Percentiles rank a stretch among this genome's conserved stretches.
These are phyloP conservation scores for Gynostemma pentaphyllum DNA, from an alignment of 306 rosid genomes.

Conservation along the genomic window DNA sequence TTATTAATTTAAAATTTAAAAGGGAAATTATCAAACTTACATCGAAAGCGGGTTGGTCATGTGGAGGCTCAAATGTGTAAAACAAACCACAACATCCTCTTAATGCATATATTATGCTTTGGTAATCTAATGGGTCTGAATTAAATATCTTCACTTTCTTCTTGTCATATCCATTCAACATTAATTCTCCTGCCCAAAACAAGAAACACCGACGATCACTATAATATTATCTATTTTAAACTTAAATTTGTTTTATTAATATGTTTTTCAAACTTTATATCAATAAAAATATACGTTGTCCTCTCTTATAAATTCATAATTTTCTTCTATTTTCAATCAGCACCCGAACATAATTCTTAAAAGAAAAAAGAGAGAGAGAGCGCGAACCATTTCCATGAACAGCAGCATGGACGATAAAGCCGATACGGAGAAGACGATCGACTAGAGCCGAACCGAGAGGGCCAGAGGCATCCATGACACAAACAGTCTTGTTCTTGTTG, in stretches of 20 bases:
- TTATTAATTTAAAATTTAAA: no score
- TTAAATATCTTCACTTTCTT: slow-evolving; percentile 50
- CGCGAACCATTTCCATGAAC: neutral
- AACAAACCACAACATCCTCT: slow-evolving; percentile 77
- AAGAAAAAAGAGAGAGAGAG: no score
- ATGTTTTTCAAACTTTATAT: no score
- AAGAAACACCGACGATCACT: no score
- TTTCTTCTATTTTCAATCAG: no score
- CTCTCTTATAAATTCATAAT: no score
- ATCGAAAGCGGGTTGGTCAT: slow-evolving; percentile 49
- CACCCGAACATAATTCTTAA: no score
- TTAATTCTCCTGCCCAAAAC: slow-evolving; percentile 31
- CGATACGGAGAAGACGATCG: neutral
- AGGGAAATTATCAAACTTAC: neutral
- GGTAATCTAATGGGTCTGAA: slow-evolving; percentile 79
- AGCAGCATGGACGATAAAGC: neutral
- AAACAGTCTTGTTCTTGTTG: neutral
- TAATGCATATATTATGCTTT: slow-evolving; percentile 58
- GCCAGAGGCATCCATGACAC: neutral
- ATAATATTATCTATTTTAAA: no score
- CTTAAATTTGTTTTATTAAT: no score
- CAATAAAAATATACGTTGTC: no score
- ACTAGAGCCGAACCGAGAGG: neutral
- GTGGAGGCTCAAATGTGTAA: slow-evolving; percentile 67
- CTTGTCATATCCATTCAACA: slow-evolving; percentile 25